phyloP scores from a whole-genome alignment of 352 stramenopile species.

The Pythium grandisporangium region DNA sequence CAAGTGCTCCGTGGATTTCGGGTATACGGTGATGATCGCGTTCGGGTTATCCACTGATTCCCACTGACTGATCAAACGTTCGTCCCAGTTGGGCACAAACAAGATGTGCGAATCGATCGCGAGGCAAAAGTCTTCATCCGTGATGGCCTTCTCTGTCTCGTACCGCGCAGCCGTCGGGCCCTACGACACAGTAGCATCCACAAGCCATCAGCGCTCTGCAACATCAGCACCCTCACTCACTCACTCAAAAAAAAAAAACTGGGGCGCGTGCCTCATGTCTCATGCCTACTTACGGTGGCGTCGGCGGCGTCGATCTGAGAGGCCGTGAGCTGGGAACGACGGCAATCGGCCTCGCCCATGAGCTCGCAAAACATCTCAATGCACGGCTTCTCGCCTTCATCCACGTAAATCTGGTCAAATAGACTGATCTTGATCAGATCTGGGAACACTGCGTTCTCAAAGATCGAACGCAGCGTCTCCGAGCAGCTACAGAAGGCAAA shows the following conservation, averaged over 20 bases:
- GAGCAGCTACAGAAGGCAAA: slow-evolving; percentile 47
- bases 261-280: too few species aligned
- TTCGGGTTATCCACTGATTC: slow-evolving; percentile 56
- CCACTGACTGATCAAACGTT: slow-evolving; percentile 64
- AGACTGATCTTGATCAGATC: slow-evolving; percentile 53
- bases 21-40: slow-evolving; percentile 78
- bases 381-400: slow-evolving; percentile 54
- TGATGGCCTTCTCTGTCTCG: slow-evolving; percentile 67
- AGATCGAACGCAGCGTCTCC: slow-evolving; percentile 75
- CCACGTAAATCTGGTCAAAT: slow-evolving; percentile 64
- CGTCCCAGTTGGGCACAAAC: slow-evolving; percentile 71
- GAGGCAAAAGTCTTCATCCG: slow-evolving; percentile 74
- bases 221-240: slow-evolving; percentile 3
- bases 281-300: slow-evolving; percentile 64
- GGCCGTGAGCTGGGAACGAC: slow-evolving; percentile 52
- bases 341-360: slow-evolving; percentile 48
- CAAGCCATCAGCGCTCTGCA: too few species aligned
- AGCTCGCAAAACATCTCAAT: slow-evolving; percentile 60
- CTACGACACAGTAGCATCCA: slow-evolving; percentile 21
- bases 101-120: slow-evolving; percentile 75
- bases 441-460: slow-evolving; percentile 50
- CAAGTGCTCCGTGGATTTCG: slow-evolving; percentile 61
- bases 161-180: slow-evolving; percentile 63
- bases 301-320: slow-evolving; percentile 58
- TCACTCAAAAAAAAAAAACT: too few species aligned